Conservation (phyloP, 2,329 filamentous ascomycete species). For the Lithohypha guttulata region DNA sequence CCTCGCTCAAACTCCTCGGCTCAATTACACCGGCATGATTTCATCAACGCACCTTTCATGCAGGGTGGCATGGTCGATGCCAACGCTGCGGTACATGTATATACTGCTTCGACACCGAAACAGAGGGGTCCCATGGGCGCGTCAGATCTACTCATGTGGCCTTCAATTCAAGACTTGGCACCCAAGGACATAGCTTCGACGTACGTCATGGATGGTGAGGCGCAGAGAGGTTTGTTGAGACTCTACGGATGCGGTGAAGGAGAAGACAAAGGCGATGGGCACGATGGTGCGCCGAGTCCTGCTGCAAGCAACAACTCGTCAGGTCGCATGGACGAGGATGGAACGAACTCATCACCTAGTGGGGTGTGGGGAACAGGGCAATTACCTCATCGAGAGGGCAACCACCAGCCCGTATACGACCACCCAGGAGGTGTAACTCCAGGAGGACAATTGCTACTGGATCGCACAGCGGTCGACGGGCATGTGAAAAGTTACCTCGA, state of each 20-base stretch:
- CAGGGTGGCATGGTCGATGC: neutral
- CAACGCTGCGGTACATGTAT: neutral
- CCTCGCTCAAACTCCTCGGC: neutral
- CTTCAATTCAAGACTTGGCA: conserved; percentile 56
- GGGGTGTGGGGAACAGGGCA: conserved; percentile 43
- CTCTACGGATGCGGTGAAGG: conserved; percentile 73
- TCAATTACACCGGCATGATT: neutral
- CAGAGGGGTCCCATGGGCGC: conserved; percentile 65
- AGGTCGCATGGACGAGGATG: conserved; percentile 21
- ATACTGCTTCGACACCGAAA: conserved; percentile 53
- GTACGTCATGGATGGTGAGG: conserved; percentile 68
- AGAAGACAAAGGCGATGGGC: conserved; percentile 45
- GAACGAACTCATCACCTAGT: conserved; percentile 35
- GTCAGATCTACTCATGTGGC: conserved; percentile 66
- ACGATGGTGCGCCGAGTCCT: conserved; percentile 31
- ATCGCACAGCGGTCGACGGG: conserved; percentile 38
- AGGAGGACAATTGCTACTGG: conserved; percentile 43
- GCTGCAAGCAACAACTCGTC: conserved; percentile 28
- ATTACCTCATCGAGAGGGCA: conserved; percentile 22
- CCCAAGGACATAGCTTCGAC: conserved; percentile 29
- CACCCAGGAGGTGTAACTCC: conserved; percentile 41
- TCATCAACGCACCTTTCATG: conserved; percentile 2
- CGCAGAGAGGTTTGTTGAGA: conserved; percentile 60
- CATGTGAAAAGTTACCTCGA: conserved; percentile 47
- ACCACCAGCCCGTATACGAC: conserved; percentile 17